phyloP scores from a whole-genome alignment of 139 green algal genomes.

The Auxenochlorella protothecoides region DNA sequence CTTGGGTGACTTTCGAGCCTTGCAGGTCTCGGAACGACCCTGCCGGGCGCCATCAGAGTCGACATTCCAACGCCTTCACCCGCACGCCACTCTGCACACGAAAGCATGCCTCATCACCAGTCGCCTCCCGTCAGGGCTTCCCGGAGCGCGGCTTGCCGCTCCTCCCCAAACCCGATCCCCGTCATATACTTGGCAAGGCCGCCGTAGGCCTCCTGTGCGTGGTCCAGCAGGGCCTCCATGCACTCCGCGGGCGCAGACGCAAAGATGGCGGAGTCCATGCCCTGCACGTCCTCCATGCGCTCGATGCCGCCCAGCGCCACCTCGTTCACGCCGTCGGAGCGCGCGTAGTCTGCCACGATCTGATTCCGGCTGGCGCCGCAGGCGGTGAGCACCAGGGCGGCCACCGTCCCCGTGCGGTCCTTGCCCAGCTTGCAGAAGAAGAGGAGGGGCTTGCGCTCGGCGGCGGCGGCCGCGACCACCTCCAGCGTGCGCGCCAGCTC shows the following conservation, averaged over 20 bases:
- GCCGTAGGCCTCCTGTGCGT: slow-evolving; percentile 13
- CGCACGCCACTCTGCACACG: too few relatives aligned
- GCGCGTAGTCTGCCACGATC: slow-evolving; percentile 46
- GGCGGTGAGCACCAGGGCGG: slow-evolving; percentile 42
- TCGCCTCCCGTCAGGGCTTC: not conserved
- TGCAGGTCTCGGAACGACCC: too few relatives aligned
- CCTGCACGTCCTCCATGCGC: slow-evolving; percentile 15
- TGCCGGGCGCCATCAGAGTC: too few relatives aligned
- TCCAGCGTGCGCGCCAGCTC: slow-evolving; percentile 11
- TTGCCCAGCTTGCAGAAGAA: slow-evolving; percentile 70
- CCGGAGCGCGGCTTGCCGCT: slow-evolving; percentile 12
- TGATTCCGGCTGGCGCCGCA: slow-evolving; percentile 35
- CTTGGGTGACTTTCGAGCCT: not conserved
- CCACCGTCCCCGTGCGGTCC: slow-evolving; percentile 59
- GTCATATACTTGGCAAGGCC: slow-evolving; percentile 18
- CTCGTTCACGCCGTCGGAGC: slow-evolving; percentile 22
- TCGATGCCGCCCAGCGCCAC: slow-evolving; percentile 31
- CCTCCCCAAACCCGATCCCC: slow-evolving; percentile 13
- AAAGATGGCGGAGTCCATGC: slow-evolving; percentile 24
- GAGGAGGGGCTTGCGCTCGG: slow-evolving; percentile 26
- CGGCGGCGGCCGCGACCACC: slow-evolving; percentile 21
- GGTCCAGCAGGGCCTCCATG: slow-evolving; percentile 15
- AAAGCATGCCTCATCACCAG: not conserved
- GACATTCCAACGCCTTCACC: too few relatives aligned
- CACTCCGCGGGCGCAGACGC: slow-evolving; percentile 12